These are phyloP conservation scores for Pseudomassariella vexata DNA, from an alignment of 2,329 filamentous ascomycete genomes.

Conservation along the genomic window DNA sequence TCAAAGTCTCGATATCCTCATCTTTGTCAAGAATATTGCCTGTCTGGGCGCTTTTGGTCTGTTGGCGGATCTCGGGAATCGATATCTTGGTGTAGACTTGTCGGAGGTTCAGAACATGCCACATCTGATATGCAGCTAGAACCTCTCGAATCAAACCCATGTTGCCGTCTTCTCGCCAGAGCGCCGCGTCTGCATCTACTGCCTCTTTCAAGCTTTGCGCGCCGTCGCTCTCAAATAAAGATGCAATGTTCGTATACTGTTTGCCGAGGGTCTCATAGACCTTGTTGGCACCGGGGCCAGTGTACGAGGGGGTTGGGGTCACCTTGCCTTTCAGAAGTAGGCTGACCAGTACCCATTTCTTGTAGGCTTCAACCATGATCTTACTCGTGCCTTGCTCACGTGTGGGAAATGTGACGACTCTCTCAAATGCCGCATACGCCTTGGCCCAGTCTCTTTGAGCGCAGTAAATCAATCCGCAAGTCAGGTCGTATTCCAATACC, in stretches of 20 bases:
- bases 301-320: constrained; percentile 48
- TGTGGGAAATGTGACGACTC: constrained; percentile 62
- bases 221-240: constrained; percentile 55
- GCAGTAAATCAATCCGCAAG: constrained; percentile 61
- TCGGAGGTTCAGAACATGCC: constrained; percentile 68
- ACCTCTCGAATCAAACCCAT: constrained; percentile 64
- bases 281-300: constrained; percentile 33
- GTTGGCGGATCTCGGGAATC: constrained; percentile 43
- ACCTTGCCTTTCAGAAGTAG: constrained; percentile 64
- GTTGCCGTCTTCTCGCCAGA: constrained; percentile 72
- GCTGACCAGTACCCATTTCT: constrained; percentile 79
- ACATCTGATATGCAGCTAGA: constrained; percentile 64
- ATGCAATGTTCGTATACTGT: constrained; percentile 65
- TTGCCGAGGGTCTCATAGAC: constrained; percentile 53
- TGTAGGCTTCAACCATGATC: constrained; percentile 84
- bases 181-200: constrained; percentile 46
- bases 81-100: constrained; percentile 62
- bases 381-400: constrained; percentile 60
- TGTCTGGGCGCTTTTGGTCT: constrained; percentile 50
- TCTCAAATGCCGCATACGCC: constrained; percentile 56
- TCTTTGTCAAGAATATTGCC: constrained; percentile 35
- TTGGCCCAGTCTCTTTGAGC: constrained; percentile 54
- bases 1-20: constrained; percentile 37
- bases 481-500: constrained; percentile 63
- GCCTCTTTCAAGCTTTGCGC: constrained; percentile 58